Conservation (phyloP, 805 yeast genomes). For the Jamesozyma rosinii region DNA sequence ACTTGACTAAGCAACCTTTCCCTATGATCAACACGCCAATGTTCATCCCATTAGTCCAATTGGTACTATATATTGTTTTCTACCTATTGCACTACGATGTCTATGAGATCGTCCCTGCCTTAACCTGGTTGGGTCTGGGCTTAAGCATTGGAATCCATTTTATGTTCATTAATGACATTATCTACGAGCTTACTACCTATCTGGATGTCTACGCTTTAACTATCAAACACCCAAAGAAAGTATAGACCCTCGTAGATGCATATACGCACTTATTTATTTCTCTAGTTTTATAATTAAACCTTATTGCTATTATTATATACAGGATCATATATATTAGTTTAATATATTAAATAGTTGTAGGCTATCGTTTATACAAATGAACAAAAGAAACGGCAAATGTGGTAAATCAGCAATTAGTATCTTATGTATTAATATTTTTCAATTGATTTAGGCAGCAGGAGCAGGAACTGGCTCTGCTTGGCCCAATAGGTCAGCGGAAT, state of each 20-base stretch:
- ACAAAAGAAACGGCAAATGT: neutral
- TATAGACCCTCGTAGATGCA: constrained; percentile 5
- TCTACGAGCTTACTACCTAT: constrained; percentile 71
- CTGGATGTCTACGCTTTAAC: constrained; percentile 81
- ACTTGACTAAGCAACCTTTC: constrained; percentile 70
- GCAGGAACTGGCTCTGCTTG: constrained; percentile 47
- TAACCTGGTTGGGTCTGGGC: constrained; percentile 60
- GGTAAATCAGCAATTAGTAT: neutral
- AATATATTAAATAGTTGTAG: neutral
- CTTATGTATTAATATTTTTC: neutral
- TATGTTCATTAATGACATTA: constrained; percentile 67
- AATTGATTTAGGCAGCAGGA: constrained; percentile 14
- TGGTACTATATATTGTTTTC: constrained; percentile 26
- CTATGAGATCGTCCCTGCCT: constrained; percentile 38
- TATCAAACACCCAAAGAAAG: constrained; percentile 68
- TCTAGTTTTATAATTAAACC: neutral
- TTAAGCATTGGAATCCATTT: constrained; percentile 60
- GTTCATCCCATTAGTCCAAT: constrained; percentile 51
- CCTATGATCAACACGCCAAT: constrained; percentile 69
- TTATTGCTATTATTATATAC: constrained; percentile 5
- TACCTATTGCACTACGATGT: constrained; percentile 28
- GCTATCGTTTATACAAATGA: neutral
- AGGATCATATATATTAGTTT: constrained; percentile 5
- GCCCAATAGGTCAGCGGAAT: constrained; percentile 65
- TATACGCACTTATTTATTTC: neutral